These are phyloP conservation scores for Vigna hirtella DNA, from an alignment of 306 rosid genomes.

Conservation along the genomic window DNA sequence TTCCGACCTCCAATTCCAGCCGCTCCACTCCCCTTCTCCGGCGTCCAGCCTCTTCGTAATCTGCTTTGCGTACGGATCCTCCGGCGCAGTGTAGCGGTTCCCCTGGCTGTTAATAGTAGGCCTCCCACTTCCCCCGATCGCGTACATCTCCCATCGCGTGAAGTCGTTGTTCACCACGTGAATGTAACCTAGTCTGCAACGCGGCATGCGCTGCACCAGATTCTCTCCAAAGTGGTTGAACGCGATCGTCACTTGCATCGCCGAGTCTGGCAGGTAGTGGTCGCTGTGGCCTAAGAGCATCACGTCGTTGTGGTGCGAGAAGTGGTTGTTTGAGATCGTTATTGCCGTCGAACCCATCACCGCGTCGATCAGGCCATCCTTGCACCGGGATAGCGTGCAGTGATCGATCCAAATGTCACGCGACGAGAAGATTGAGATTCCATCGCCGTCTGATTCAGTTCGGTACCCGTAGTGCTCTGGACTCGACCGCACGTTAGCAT, in stretches of 20 bases:
- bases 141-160: slow-evolving; percentile 92
- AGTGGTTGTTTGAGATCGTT: slow-evolving; percentile 82
- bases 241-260: slow-evolving; percentile 91
- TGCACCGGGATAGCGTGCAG: slow-evolving; percentile 83
- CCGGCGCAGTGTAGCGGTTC: slow-evolving; percentile 73
- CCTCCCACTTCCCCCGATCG: slow-evolving; percentile 82
- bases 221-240: slow-evolving; percentile 87
- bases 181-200: slow-evolving; percentile 83
- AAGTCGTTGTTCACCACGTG: slow-evolving; percentile 90
- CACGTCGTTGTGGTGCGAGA: slow-evolving; percentile 87
- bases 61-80: slow-evolving; percentile 66
- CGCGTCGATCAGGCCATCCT: slow-evolving; percentile 82
- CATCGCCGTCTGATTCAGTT: slow-evolving; percentile 88
- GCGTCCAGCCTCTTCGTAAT: slow-evolving; percentile 82
- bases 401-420: slow-evolving; percentile 88
- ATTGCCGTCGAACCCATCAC: slow-evolving; percentile 92
- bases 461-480: slow-evolving; percentile 76
- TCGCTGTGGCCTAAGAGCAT: slow-evolving; percentile 93
- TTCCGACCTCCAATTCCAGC: slow-evolving; percentile 88
- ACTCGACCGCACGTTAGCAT: slow-evolving; percentile 67
- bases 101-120: slow-evolving; percentile 94
- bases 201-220: slow-evolving; percentile 89
- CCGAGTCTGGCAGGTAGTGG: slow-evolving; percentile 65
- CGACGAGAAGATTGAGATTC: slow-evolving; percentile 77
- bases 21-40: slow-evolving; percentile 61